Percentiles rank a stretch among this genome's conserved stretches.
These are phyloP conservation scores for Fonsecaea monophora DNA, from an alignment of 2,329 filamentous ascomycete species.

Conservation along the genomic window DNA sequence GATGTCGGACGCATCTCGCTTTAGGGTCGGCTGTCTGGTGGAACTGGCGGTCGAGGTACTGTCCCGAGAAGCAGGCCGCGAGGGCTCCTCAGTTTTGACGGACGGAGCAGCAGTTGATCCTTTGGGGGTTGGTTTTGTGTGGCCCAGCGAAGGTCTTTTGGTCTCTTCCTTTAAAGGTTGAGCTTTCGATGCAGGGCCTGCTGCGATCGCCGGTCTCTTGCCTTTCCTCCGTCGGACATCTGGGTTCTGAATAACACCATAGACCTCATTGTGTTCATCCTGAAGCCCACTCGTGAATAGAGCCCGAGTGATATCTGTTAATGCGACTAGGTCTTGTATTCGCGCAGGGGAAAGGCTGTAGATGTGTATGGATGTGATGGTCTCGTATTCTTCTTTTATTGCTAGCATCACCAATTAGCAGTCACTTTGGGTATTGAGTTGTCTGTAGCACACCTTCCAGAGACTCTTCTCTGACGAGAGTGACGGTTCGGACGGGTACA, in stretches of 20 bases:
- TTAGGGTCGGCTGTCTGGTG: conserved; percentile 50
- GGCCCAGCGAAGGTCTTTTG: conserved; percentile 15
- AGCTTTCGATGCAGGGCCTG: conserved; percentile 41
- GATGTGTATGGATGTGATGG: conserved; percentile 80
- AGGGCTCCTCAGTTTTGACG: conserved; percentile 35
- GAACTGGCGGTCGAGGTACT: conserved; percentile 46
- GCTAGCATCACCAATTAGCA: conserved; percentile 54
- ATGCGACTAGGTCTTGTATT: conserved; percentile 72
- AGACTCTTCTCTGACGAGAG: conserved; percentile 74
- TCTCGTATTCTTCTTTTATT: conserved; percentile 70
- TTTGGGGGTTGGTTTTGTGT: conserved; percentile 17
- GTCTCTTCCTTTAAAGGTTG: conserved; percentile 40
- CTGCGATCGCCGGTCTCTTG: conserved; percentile 45
- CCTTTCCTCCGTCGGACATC: conserved; percentile 64
- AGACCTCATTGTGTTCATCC: conserved; percentile 65
- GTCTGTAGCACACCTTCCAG: conserved; percentile 65
- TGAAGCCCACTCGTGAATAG: conserved; percentile 60
- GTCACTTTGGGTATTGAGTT: conserved; percentile 22
- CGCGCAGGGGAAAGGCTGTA: conserved; percentile 81
- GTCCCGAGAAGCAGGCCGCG: conserved; percentile 41
- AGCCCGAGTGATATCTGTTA: conserved; percentile 73
- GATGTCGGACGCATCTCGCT: conserved; percentile 38
- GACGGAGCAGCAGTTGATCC: not conserved
- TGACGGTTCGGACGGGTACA: conserved; percentile 64
- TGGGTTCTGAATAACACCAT: conserved; percentile 77